Conservation (phyloP, 164 flowering plant species). For the Aristolochia fimbriata region DNA sequence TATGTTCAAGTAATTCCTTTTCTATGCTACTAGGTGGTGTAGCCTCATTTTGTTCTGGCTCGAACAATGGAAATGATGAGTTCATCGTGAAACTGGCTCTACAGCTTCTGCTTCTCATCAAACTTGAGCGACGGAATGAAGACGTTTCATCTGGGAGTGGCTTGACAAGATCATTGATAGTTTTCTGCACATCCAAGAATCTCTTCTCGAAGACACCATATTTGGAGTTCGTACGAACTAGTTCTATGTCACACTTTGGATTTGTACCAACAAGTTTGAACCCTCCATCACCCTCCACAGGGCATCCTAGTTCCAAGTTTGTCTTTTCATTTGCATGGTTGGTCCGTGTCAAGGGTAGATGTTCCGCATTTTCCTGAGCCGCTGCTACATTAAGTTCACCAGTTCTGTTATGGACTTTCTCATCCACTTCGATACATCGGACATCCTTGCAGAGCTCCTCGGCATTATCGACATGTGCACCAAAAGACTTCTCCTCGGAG, state of each 20-base stretch:
- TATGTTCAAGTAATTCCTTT: conserved; percentile 32
- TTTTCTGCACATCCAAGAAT: conserved; percentile 28
- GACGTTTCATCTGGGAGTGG: conserved; percentile 26
- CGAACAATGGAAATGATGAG: conserved; percentile 16
- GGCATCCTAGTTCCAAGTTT: conserved; percentile 15
- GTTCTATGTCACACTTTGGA: conserved; percentile 10
- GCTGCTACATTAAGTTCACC: conserved; percentile 6
- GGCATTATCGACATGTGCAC: conserved; percentile 12
- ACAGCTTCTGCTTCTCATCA: conserved; percentile 56
- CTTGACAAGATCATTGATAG: conserved; percentile 22
- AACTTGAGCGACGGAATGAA: conserved; percentile 18
- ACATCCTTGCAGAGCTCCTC: conserved; percentile 67
- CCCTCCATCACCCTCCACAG: conserved; percentile 13
- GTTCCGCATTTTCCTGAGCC: conserved; percentile 20
- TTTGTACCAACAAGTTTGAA: conserved; percentile 12
- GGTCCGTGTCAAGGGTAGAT: conserved; percentile 10
- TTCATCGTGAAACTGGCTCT: conserved; percentile 25
- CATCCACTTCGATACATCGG: conserved; percentile 45
- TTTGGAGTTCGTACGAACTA: conserved; percentile 4
- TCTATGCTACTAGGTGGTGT: conserved; percentile 35
- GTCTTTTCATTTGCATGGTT: conserved; percentile 12
- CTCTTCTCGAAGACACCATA: conserved; percentile 27
- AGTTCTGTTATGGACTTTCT: conserved; percentile 14
- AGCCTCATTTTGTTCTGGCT: conserved; percentile 20
- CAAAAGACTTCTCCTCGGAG: conserved; percentile 31